Base-by-base conservation (phyloP, 208 protist species). In the Herpetomonas tarakana region DNA sequence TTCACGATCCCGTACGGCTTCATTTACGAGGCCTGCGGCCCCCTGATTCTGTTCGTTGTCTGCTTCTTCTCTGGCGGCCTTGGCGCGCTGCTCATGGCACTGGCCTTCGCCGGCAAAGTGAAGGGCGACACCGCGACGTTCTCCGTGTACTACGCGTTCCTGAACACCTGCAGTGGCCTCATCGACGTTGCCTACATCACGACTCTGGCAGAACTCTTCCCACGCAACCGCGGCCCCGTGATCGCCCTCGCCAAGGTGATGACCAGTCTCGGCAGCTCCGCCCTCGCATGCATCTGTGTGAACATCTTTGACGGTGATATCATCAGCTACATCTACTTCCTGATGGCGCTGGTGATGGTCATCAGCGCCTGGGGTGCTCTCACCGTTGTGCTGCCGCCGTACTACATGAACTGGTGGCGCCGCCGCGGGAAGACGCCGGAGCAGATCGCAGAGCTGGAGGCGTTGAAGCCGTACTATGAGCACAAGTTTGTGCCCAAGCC, bases 191-290 rank as follows among this genome's bases (percentile, higher is more conserved):
- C 77, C 2, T 76, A 65, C 27, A 80, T 88, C 60, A 71, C 81
- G 44, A 84, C 81, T 3, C 57, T 88, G 21, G 69, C 63, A 24
- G 66, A 83, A 50, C 61, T 68, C 18, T 88, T 88, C 60, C 77
- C 81, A n/a, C 81, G 81, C 51, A 88, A 88, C 65, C 81, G 77
- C 16, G 81, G 81, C 35, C 76, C 71, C 12, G 74, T 88, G 30
- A 60, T 88, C n/a, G 76, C 63, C 6, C 58, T 88, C 22, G 71
- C 76, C 30, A 89, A 86, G 71, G 75, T 85, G 52, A 81, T 89
- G 76, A 89, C 78, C 6, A 72, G 78, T 31, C 82, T 89, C 22
- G 82, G 82, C 46, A 80, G 78, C 64, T 86, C 82, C 51, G 78
- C 83, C n/a, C 61, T 89, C 29, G 62, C 82, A 27, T 75, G 75